These are phyloP conservation scores for Chamaecyparis obtusa DNA, from an alignment of 75 land plant genomes.

Conservation along the genomic window DNA sequence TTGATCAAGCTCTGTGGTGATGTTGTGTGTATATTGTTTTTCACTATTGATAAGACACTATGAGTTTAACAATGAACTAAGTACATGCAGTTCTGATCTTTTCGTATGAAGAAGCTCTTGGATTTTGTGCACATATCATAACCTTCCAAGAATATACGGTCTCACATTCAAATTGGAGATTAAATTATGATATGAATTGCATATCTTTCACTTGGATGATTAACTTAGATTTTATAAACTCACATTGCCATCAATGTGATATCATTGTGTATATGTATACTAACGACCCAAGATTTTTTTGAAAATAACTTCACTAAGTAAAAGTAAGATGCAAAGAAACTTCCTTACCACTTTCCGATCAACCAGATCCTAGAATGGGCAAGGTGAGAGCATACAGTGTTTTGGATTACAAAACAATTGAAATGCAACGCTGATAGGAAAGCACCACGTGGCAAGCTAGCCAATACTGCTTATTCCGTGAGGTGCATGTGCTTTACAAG, in stretches of 20 bases:
- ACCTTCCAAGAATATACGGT: background rate
- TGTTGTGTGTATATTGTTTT: background rate
- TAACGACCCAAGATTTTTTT: too few species aligned
- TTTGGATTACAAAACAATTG: too few species aligned
- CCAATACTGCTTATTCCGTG: too few species aligned
- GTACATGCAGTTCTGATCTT: background rate
- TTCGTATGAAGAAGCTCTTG: background rate
- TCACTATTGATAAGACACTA: background rate
- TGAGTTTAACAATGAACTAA: background rate
- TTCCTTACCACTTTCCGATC: too few species aligned
- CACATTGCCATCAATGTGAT: background rate
- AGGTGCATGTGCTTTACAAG: too few species aligned
- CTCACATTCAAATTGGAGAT: background rate
- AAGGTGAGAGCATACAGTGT: too few species aligned
- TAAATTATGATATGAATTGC: background rate
- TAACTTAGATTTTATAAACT: background rate
- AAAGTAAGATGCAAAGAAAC: too few species aligned
- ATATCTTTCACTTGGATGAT: too few species aligned
- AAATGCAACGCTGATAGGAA: too few species aligned
- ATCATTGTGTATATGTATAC: background rate
- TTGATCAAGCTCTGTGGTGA: background rate
- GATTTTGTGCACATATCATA: background rate
- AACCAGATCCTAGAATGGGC: too few species aligned
- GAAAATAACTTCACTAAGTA: too few species aligned
- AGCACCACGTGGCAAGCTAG: too few species aligned